Conservation (phyloP, 2,329 filamentous ascomycete species). For the Zymoseptoria ardabiliae region DNA sequence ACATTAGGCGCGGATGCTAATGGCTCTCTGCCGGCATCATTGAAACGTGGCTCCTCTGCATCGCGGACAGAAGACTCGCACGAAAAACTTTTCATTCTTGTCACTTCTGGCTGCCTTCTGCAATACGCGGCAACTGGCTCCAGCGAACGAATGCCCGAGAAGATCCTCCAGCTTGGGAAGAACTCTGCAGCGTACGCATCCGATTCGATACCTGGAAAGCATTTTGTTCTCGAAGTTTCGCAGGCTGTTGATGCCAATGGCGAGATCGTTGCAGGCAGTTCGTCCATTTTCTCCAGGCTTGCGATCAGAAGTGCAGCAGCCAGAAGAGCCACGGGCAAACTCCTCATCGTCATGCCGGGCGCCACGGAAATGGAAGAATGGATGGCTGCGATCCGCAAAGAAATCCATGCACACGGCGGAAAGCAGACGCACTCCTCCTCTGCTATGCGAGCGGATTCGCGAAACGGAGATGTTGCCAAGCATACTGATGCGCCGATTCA, state of each 20-base stretch:
- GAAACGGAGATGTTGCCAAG: constrained; percentile 2
- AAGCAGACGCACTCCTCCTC: constrained; percentile 48
- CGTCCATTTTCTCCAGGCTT: constrained; percentile 59
- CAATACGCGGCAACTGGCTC: constrained; percentile 66
- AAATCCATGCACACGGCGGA: constrained; percentile 64
- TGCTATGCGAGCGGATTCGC: constrained; percentile 1
- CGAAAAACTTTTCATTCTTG: constrained; percentile 63
- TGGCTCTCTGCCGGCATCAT: constrained; percentile 10
- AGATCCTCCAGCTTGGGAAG: constrained; percentile 62
- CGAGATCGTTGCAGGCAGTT: constrained; percentile 40
- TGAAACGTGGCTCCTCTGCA: constrained; percentile 9
- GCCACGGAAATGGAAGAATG: constrained; percentile 70
- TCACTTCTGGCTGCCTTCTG: constrained; percentile 63
- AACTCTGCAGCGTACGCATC: constrained; percentile 74
- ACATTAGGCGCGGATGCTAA: constrained; percentile 10
- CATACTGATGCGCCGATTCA: constrained; percentile 20
- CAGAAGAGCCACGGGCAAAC: constrained; percentile 45
- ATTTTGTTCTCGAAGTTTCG: constrained; percentile 72
- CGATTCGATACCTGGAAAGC: constrained; percentile 69
- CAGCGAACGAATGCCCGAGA: constrained; percentile 67
- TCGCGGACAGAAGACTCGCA: constrained; percentile 46
- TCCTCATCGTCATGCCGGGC: constrained; percentile 65
- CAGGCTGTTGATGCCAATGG: constrained; percentile 57
- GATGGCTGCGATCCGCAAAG: constrained; percentile 60
- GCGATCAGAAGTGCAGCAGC: constrained; percentile 43